Evolutionary conservation across 176 grass and related monocot species (phyloP).

Genomic region (Avena atlantica): DNA sequence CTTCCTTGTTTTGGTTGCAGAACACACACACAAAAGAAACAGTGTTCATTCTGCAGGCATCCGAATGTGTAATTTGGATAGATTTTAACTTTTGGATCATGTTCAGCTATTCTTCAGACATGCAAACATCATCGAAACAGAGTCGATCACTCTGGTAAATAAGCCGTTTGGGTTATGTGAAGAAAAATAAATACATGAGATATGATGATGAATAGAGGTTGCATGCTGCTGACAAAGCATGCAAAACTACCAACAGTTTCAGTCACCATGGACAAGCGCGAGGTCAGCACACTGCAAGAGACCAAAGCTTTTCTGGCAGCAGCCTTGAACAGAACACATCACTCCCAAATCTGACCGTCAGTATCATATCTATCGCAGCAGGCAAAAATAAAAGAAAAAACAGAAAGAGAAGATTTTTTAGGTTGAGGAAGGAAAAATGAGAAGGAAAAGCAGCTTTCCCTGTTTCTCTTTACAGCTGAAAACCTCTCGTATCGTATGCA

Average conservation of each 20-base stretch:
- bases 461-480: slow-evolving; percentile 60
- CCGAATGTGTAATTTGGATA: background rate
- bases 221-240: slow-evolving; percentile 34
- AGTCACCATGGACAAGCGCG: slow-evolving; percentile 27
- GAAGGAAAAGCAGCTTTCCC: slow-evolving; percentile 17
- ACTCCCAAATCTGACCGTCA: slow-evolving; percentile 4
- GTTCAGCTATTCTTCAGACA: too few relatives aligned
- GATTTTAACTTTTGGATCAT: background rate
- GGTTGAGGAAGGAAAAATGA: too few relatives aligned
- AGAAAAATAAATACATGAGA: too few relatives aligned
- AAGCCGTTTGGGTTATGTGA: too few relatives aligned
- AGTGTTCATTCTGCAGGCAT: background rate
- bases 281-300: slow-evolving; percentile 27
- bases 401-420: background rate
- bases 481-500: slow-evolving; percentile 5
- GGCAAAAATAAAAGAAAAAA: background rate
- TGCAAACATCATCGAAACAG: too few relatives aligned
- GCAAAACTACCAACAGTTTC: slow-evolving; percentile 32
- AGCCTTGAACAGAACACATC: background rate
- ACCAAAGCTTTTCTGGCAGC: slow-evolving; percentile 23
- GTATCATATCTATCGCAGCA: background rate
- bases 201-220: slow-evolving; percentile 3
- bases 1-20: background rate
- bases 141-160: too few relatives aligned
- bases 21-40: background rate